These are phyloP conservation scores for Clausena lansium DNA, from an alignment of 345 rosid species.

Conservation along the genomic window DNA sequence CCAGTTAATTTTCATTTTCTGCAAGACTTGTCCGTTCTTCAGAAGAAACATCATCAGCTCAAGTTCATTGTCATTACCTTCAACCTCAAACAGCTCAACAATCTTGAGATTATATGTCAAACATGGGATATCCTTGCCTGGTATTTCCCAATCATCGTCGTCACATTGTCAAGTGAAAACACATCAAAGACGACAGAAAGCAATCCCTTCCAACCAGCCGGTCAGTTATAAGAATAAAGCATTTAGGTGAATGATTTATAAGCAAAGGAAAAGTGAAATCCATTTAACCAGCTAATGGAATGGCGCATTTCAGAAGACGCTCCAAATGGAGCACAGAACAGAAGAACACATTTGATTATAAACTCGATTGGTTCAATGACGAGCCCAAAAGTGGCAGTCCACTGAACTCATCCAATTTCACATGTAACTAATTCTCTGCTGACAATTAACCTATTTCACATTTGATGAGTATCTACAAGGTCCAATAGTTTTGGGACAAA, in stretches of 20 bases:
- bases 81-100: not conserved
- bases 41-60: not conserved
- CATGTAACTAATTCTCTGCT: not conserved
- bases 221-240: not conserved
- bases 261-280: not conserved
- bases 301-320: not conserved
- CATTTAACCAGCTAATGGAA: not conserved
- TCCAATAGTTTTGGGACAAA: too few species aligned
- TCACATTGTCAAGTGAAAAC: not conserved
- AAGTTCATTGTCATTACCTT: not conserved
- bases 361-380: not conserved
- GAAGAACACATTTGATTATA: not conserved
- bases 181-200: too few species aligned
- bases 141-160: not conserved
- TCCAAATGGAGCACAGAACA: not conserved
- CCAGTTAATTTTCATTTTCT: not conserved
- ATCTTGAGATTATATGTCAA: conserved; percentile 7
- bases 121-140: not conserved
- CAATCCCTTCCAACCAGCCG: too few species aligned
- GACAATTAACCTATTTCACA: not conserved
- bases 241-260: not conserved
- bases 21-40: not conserved
- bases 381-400: not conserved
- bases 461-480: not conserved
- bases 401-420: not conserved